These are phyloP conservation scores for Alternaria hordeiaustralica DNA, from an alignment of 2,329 filamentous ascomycete genomes.

Conservation along the genomic window DNA sequence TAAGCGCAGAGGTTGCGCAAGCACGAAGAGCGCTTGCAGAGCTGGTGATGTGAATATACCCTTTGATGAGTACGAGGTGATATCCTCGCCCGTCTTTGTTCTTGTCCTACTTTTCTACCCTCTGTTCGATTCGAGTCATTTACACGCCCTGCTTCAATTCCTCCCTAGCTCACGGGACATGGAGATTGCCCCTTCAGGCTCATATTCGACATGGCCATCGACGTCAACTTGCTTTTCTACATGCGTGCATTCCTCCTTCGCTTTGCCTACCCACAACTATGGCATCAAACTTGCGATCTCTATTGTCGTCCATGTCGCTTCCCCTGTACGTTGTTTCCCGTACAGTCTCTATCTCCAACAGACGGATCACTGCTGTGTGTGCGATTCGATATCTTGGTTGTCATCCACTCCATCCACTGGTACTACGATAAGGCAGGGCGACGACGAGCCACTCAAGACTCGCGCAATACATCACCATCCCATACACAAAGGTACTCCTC, in stretches of 20 bases:
- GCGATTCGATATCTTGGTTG: not conserved
- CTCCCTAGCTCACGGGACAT: not conserved
- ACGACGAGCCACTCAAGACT: not conserved
- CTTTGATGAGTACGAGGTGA: not conserved
- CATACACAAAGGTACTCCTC: not conserved
- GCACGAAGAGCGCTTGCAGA: not conserved
- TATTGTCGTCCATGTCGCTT: not conserved
- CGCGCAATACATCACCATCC: not conserved
- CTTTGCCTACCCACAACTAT: not conserved
- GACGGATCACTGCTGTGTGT: not conserved
- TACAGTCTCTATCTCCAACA: not conserved
- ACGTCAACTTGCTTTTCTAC: not conserved
- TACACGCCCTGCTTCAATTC: not conserved
- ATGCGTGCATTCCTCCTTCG: not conserved
- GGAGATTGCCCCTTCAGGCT: not conserved
- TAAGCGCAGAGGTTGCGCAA: not conserved
- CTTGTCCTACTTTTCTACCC: not conserved
- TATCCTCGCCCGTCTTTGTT: not conserved
- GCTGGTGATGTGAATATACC: not conserved
- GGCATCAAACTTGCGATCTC: not conserved
- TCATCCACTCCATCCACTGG: not conserved
- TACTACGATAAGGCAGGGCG: not conserved
- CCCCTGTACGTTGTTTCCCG: fast-evolving
- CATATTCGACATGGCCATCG: not conserved
- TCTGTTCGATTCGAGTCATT: not conserved